Percentiles rank a stretch among this genome's conserved stretches.
phyloP scores from a whole-genome alignment of 495 filamentous ascomycete genomes.

The Extremus antarcticus region DNA sequence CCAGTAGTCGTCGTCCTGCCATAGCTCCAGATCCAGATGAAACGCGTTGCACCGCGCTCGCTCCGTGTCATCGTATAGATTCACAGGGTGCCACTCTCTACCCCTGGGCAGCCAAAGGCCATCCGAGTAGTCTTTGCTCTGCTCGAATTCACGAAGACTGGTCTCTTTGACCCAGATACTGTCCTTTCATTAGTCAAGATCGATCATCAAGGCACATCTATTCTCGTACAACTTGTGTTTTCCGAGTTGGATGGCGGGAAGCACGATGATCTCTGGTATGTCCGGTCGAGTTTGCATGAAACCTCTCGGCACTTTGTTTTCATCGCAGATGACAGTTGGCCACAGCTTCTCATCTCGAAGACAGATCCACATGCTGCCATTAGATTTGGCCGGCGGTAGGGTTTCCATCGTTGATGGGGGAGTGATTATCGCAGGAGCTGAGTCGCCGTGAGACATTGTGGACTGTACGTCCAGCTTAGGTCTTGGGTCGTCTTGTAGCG shows the following conservation, averaged over 20 bases:
- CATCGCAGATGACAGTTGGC: constrained; percentile 11
- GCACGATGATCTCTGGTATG: not conserved
- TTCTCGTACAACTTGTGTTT: constrained; percentile 5
- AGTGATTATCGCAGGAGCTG: not conserved
- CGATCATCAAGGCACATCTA: not conserved
- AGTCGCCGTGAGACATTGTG: not conserved
- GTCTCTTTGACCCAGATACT: constrained; percentile 7
- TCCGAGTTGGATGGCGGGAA: constrained; percentile 11
- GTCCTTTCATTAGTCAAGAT: not conserved
- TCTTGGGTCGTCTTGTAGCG: no score
- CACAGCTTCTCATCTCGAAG: constrained; percentile 6
- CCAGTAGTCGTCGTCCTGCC: not conserved
- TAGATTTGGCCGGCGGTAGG: not conserved
- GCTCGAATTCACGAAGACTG: constrained; percentile 3
- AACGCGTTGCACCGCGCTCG: not conserved
- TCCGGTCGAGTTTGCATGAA: not conserved
- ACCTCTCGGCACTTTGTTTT: not conserved
- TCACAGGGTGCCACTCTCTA: not conserved
- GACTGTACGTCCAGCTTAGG: not conserved
- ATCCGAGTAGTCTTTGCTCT: constrained; percentile 1
- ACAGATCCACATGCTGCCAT: constrained; percentile 7
- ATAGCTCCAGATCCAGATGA: not conserved
- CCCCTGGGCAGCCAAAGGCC: no score
- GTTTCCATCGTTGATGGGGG: not conserved
- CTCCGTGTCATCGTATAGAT: not conserved